phyloP scores from a whole-genome alignment of 2,329 filamentous ascomycete species.

The Fusarium sp. region DNA sequence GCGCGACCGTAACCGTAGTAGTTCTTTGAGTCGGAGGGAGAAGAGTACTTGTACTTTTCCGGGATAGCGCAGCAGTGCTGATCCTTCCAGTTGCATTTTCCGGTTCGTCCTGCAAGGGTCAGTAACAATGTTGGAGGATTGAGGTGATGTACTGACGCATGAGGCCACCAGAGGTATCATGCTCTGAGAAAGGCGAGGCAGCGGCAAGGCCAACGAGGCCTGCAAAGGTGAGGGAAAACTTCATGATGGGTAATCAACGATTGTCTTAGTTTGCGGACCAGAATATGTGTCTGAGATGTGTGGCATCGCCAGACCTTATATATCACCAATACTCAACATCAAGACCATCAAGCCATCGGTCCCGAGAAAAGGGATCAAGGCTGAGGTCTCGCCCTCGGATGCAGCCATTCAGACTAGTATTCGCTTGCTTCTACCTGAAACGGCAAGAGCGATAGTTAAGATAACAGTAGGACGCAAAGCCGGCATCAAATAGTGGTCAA shows the following conservation, averaged over 20 bases:
- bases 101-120: slow-evolving; percentile 1
- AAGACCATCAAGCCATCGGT: background rate
- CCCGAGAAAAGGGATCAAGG: background rate
- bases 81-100: slow-evolving; percentile 28
- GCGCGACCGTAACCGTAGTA: slow-evolving; percentile 13
- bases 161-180: background rate
- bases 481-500: slow-evolving; percentile 6
- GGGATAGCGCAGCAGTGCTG: slow-evolving; percentile 20
- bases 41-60: background rate
- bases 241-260: background rate
- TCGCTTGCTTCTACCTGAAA: slow-evolving; percentile 8
- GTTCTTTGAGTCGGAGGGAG: background rate
- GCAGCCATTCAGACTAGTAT: background rate
- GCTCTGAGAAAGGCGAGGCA: slow-evolving; percentile 20
- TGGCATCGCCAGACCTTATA: background rate
- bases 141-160: background rate
- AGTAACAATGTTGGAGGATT: background rate
- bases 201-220: slow-evolving; percentile 5
- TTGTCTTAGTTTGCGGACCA: background rate
- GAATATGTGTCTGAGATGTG: rapidly evolving
- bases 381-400: background rate
- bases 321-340: background rate
- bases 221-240: slow-evolving; percentile 2
- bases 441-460: background rate
- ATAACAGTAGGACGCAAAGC: background rate